Percentiles rank a stretch among this genome's conserved stretches.
Conservation (phyloP, 169 alveolate species). For the Plasmodium falciparum region DNA sequence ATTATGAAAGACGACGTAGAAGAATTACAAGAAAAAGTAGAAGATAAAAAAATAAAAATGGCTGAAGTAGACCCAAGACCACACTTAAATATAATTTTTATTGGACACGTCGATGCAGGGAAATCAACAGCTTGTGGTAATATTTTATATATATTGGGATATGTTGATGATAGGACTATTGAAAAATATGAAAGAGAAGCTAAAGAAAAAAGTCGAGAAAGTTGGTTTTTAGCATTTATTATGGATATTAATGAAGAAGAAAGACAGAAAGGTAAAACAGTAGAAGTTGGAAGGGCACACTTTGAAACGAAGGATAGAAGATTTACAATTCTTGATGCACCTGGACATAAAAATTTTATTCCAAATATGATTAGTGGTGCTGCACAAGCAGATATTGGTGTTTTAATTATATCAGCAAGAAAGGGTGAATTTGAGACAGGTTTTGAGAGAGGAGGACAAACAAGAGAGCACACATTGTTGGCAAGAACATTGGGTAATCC, state of each 20-base stretch:
- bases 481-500: slow-evolving; percentile 94
- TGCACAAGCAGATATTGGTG: slow-evolving; percentile 99
- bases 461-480: slow-evolving; percentile 99
- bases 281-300: slow-evolving; percentile 98
- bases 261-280: slow-evolving; percentile 98
- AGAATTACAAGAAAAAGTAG: slow-evolving; percentile 23
- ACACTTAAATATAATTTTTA: slow-evolving; percentile 96
- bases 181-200: slow-evolving; percentile 99
- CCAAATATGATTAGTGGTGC: slow-evolving; percentile 99
- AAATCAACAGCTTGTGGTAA: slow-evolving; percentile 99
- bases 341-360: slow-evolving; percentile 99
- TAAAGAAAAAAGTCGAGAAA: slow-evolving; percentile 97
- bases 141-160: slow-evolving; percentile 91
- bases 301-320: slow-evolving; percentile 95
- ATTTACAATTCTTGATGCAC: slow-evolving; percentile 99
- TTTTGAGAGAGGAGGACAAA: slow-evolving; percentile 99
- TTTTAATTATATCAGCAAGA: slow-evolving; percentile 96
- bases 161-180: slow-evolving; percentile 96
- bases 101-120: slow-evolving; percentile 99
- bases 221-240: slow-evolving; percentile 99
- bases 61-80: slow-evolving; percentile 91
- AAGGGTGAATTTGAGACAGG: slow-evolving; percentile 99
- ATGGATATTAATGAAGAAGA: slow-evolving; percentile 99
- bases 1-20: slow-evolving; percentile 15
- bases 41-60: slow-evolving; percentile 44